phyloP scores from a whole-genome alignment of 805 yeast species.

The Gaillardinia entomophila region DNA sequence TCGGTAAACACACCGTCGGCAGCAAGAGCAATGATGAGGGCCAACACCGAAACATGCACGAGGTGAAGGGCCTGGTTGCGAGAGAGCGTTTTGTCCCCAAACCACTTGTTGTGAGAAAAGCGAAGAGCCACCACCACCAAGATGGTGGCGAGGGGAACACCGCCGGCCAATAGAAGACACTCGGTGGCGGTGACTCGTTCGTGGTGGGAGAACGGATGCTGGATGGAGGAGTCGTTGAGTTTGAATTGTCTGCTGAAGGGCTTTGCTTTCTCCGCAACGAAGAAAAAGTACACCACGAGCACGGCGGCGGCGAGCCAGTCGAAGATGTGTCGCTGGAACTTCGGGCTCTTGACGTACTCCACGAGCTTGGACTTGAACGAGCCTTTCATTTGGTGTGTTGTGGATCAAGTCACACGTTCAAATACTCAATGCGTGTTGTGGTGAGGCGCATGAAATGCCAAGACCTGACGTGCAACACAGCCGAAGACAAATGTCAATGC shows the following conservation, averaged over 20 bases:
- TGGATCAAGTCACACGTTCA: not conserved
- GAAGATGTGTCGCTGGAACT: slow-evolving; percentile 15
- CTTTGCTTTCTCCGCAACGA: slow-evolving; percentile 23
- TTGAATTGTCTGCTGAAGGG: slow-evolving; percentile 34
- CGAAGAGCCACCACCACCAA: slow-evolving; percentile 5
- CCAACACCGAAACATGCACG: slow-evolving; percentile 25
- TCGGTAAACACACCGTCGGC: slow-evolving; percentile 31
- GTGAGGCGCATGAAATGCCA: too few species aligned
- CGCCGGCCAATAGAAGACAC: slow-evolving; percentile 23
- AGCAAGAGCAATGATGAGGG: slow-evolving; percentile 20
- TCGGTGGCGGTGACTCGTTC: slow-evolving; percentile 26
- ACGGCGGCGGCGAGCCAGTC: slow-evolving; percentile 26
- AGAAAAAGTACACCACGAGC: slow-evolving; percentile 20
- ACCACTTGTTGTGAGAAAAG: slow-evolving; percentile 2
- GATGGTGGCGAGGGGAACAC: slow-evolving; percentile 19
- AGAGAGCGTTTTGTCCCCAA: not conserved
- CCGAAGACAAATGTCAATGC: too few species aligned
- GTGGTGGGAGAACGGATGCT: slow-evolving; percentile 27
- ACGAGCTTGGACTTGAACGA: slow-evolving; percentile 4
- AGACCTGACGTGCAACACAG: too few species aligned
- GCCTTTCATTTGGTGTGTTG: slow-evolving; percentile 1
- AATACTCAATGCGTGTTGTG: too few species aligned
- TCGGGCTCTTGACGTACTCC: not conserved
- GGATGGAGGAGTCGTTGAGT: slow-evolving; percentile 22
- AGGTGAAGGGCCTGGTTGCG: slow-evolving; percentile 12